Conservation (phyloP, 257 asterid genomes). For the Coffea canephora region DNA sequence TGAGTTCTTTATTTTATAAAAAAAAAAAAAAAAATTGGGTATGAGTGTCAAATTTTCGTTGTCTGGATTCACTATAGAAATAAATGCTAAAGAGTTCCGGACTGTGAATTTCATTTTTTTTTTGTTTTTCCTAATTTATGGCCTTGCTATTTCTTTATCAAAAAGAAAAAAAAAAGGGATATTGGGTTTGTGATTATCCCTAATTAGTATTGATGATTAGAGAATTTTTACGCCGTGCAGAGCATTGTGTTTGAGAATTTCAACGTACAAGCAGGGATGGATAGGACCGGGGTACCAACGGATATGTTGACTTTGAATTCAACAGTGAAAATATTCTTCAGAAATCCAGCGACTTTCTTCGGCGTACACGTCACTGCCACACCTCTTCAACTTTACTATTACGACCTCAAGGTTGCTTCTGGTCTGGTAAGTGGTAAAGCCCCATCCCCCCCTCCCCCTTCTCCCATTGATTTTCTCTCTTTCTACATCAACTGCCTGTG, state of each 20-base stretch:
- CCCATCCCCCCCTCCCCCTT: neutral
- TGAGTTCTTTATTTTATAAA: neutral
- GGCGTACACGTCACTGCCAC: conserved; percentile 87
- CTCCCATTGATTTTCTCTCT: neutral
- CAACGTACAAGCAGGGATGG: conserved; percentile 90
- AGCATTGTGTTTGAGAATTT: conserved; percentile 60
- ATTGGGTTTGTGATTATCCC: too few relatives aligned
- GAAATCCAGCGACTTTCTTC: conserved; percentile 82
- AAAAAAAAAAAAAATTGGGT: neutral
- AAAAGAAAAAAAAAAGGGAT: too few relatives aligned
- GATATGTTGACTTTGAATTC: conserved; percentile 89
- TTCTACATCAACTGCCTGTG: too few relatives aligned
- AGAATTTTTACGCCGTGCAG: conserved; percentile 29
- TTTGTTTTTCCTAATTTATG: neutral
- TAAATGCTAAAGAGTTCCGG: too few relatives aligned
- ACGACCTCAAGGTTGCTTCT: conserved; percentile 66
- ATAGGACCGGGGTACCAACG: conserved; percentile 80
- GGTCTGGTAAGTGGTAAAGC: conserved; percentile 50
- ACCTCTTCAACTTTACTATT: conserved; percentile 62
- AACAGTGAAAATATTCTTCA: conserved; percentile 65
- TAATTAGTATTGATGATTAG: neutral
- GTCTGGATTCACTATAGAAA: neutral
- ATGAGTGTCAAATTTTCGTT: neutral
- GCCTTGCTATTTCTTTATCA: too few relatives aligned
- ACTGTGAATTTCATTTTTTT: neutral